A percentile compares a stretch with the other conserved stretches of the same genome.
These are phyloP conservation scores for Rhizopogon hawkerae DNA, from an alignment of 1,284 basidiomycete genomes.

Conservation along the genomic window DNA sequence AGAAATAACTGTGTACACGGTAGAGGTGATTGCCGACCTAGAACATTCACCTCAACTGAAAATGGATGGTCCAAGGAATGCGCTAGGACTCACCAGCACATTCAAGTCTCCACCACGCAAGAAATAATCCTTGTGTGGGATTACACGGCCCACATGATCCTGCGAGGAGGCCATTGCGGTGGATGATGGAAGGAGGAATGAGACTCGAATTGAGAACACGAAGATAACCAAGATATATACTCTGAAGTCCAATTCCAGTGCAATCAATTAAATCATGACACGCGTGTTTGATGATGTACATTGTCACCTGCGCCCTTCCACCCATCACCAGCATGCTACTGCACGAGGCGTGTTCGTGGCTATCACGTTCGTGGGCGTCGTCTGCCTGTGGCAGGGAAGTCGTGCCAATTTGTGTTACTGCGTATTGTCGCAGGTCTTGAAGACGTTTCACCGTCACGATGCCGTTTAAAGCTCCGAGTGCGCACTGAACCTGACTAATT, in stretches of 20 bases:
- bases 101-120: constrained; percentile 46
- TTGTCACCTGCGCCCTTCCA: background rate
- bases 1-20: constrained; percentile 47
- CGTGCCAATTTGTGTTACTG: background rate
- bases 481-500: background rate
- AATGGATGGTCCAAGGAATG: background rate
- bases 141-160: constrained; percentile 20
- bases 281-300: background rate
- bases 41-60: background rate
- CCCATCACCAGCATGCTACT: background rate
- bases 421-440: background rate
- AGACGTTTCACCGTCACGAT: background rate
- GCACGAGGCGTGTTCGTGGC: background rate
- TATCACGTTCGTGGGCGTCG: background rate
- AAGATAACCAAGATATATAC: constrained; percentile 4
- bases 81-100: constrained; percentile 37
- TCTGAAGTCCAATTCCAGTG: background rate
- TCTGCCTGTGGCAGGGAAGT: background rate
- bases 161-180: constrained; percentile 17
- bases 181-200: constrained; percentile 18
- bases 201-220: constrained; percentile 7
- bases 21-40: constrained; percentile 42
- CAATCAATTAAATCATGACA: background rate
- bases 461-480: background rate
- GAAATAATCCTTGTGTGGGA: constrained; percentile 41